Percentiles rank a stretch among this genome's conserved stretches.
phyloP scores from a whole-genome alignment of 1,139 yeast species.

The Protomyces lactucae-debilis region DNA sequence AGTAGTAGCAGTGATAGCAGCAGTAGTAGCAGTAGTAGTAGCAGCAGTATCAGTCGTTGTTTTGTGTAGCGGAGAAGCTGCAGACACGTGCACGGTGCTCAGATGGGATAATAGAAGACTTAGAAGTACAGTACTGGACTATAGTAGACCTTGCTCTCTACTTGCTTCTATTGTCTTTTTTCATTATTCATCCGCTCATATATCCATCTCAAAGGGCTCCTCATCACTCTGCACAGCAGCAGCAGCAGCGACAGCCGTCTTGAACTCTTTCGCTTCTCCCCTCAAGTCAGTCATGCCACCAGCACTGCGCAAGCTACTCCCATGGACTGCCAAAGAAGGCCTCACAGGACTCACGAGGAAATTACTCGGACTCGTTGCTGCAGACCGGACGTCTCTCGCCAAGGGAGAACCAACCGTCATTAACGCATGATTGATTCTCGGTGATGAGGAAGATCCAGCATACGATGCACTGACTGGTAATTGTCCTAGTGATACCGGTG shows the following conservation, averaged over 20 bases:
- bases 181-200: neutral
- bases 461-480: neutral
- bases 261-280: slow-evolving; percentile 21
- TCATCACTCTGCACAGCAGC: slow-evolving; percentile 10
- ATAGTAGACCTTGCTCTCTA: too few species aligned
- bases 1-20: too few species aligned
- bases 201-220: slow-evolving; percentile 26
- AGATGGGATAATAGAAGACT: too few species aligned
- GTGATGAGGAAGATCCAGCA: slow-evolving; percentile 5
- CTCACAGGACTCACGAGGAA: neutral
- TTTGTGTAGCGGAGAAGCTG: too few species aligned
- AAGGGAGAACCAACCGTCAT: slow-evolving; percentile 22
- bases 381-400: slow-evolving; percentile 4
- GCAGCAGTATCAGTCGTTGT: too few species aligned
- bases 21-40: too few species aligned
- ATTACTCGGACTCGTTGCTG: neutral
- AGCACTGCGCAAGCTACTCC: neutral
- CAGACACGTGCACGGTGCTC: too few species aligned
- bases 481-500: neutral
- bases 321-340: neutral
- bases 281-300: slow-evolving; percentile 12
- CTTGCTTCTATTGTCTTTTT: too few species aligned
- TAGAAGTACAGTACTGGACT: too few species aligned
- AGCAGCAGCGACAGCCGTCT: neutral
- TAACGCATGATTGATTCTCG: neutral